phyloP scores from a whole-genome alignment of 495 filamentous ascomycete genomes.

The Podospora fimiseda region DNA sequence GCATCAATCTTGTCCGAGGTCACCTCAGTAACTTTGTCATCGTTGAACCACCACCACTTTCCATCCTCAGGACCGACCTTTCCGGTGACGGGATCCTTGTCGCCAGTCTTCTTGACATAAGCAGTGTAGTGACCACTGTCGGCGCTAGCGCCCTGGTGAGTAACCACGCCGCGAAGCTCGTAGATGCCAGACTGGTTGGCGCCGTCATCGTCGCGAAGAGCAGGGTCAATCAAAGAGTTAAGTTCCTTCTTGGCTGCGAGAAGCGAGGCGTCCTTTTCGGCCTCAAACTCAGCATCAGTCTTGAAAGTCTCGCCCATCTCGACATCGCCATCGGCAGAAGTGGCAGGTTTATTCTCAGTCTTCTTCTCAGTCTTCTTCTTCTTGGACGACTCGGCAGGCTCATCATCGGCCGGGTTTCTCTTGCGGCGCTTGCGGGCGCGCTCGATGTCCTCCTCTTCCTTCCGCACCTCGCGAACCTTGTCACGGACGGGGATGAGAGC shows the following conservation, averaged over 20 bases:
- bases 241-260: slow-evolving; percentile 78
- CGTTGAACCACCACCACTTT: slow-evolving; percentile 99
- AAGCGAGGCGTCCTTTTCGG: slow-evolving; percentile 68
- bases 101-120: slow-evolving; percentile 86
- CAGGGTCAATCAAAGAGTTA: slow-evolving; percentile 62
- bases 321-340: slow-evolving; percentile 50
- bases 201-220: slow-evolving; percentile 66
- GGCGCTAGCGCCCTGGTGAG: slow-evolving; percentile 94
- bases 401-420: slow-evolving; percentile 45
- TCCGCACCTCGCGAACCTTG: slow-evolving; percentile 90
- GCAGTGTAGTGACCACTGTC: slow-evolving; percentile 98
- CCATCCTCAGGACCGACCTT: slow-evolving; percentile 74
- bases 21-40: slow-evolving; percentile 94
- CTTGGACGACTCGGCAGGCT: slow-evolving; percentile 23
- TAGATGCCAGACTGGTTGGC: slow-evolving; percentile 91
- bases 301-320: slow-evolving; percentile 76
- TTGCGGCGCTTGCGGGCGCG: slow-evolving; percentile 83
- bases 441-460: slow-evolving; percentile 87
- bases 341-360: slow-evolving; percentile 25
- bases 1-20: slow-evolving; percentile 84
- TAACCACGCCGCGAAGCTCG: slow-evolving; percentile 88
- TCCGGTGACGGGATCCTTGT: slow-evolving; percentile 57
- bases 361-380: slow-evolving; percentile 40
- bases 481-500: slow-evolving; percentile 84
- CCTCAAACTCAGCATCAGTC: slow-evolving; percentile 87